Evolutionary conservation across 129 eudicot genomes (phyloP), one percentile per base, ranked within the genome.

Genomic region (Artemisia annua): DNA sequence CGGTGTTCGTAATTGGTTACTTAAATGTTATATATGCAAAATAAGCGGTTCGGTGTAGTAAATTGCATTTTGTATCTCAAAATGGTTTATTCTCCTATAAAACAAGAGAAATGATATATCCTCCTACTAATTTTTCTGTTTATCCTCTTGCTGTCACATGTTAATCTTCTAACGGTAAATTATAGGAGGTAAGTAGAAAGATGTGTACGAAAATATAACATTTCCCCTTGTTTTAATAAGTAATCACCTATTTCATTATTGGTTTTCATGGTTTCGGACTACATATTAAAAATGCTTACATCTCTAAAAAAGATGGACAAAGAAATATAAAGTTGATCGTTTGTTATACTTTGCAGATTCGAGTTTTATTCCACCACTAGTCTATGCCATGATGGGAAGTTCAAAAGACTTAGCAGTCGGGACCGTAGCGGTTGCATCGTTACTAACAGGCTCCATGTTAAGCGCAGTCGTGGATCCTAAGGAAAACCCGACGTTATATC

Each of bases 361-460:
- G 43, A 95, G 96, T 79, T 91, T 95, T 76, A 85, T 95, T 61
- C 99, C 99, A 18, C 99, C 99, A 11, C 55, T 91, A 79, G 77
- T 95, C 5, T 95, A 95, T 26, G 97, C 99, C 0, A 70, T 95
- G 75, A 86, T 95, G 96, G 99, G 99, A 15, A 95, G 96, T 78
- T 95, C 99, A 0, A 88, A 83, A 59, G 97, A 95, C 28, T 71
- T 95, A 64, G 99, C 99, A 1, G 95, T 95, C 0, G 99, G 99
- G 43, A 91, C 96, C 0, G 91, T 95, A 32, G 99, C 97, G 0
- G 99, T 91, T 12, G 96, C 85, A 2, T 95, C 99, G 2, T 83
- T 95, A 32, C 83, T 91, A 32, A 88, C 73, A 13, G 94, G 87
- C 10, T 83, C 97, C 56, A 91, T 95, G 97, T 69, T 95, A 63